Evolutionary conservation across 2,329 filamentous ascomycete genomes (phyloP).

Genomic region (Ophiostoma montium): DNA sequence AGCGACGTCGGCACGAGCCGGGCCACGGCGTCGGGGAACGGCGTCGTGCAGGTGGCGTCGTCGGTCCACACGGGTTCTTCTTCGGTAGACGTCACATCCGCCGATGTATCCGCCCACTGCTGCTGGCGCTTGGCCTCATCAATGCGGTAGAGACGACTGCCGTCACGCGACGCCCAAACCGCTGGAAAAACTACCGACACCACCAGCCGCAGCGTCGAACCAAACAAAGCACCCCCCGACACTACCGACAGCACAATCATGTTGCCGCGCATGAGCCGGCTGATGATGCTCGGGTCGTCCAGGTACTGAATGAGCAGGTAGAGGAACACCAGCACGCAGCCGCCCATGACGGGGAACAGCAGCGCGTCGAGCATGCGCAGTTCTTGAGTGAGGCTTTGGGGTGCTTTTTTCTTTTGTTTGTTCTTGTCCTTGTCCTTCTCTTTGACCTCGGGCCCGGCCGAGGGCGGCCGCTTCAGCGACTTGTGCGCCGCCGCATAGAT

Average conservation of each 20-base stretch:
- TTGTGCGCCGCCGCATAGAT: slow-evolving; percentile 78
- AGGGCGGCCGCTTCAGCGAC: slow-evolving; percentile 70
- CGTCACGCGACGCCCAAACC: slow-evolving; percentile 41
- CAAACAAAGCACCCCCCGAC: slow-evolving; percentile 59
- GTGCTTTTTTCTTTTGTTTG: slow-evolving; percentile 2
- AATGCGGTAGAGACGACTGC: slow-evolving; percentile 28
- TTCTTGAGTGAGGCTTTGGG: not conserved
- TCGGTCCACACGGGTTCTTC: slow-evolving; percentile 13
- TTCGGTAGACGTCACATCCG: no score
- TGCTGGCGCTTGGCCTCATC: slow-evolving; percentile 28
- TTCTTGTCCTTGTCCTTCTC: slow-evolving; percentile 13
- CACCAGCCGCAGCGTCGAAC: slow-evolving; percentile 53
- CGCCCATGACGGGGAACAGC: slow-evolving; percentile 69
- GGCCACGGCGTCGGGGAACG: slow-evolving; percentile 26
- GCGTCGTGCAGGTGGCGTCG: slow-evolving; percentile 22
- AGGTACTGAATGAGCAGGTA: slow-evolving; percentile 88
- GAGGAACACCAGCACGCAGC: slow-evolving; percentile 49
- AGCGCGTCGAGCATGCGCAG: slow-evolving; percentile 67
- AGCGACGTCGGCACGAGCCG: slow-evolving; percentile 17
- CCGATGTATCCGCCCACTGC: slow-evolving; percentile 11
- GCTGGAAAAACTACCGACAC: slow-evolving; percentile 59
- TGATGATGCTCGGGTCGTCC: slow-evolving; percentile 65
- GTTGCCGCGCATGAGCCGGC: slow-evolving; percentile 70
- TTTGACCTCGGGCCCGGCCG: slow-evolving; percentile 45
- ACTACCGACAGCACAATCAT: slow-evolving; percentile 70